A percentile compares a stretch with the other conserved stretches of the same genome.
Evolutionary conservation across 495 filamentous ascomycete genomes (phyloP).

Genomic region (Aspergillus steynii): DNA sequence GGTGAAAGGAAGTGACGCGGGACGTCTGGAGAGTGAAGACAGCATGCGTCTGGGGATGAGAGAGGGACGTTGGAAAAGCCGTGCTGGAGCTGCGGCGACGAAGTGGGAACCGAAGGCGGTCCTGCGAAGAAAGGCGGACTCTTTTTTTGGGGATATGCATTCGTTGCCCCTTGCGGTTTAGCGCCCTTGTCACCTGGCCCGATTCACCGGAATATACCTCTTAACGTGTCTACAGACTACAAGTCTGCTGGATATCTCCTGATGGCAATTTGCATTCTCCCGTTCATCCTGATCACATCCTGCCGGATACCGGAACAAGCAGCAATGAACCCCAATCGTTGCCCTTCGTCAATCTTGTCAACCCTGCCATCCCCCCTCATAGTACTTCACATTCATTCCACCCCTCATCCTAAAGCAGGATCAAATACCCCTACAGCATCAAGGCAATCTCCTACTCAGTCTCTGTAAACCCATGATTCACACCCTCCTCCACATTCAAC

Average conservation of each 20-base stretch:
- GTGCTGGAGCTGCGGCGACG: slow-evolving; percentile 13
- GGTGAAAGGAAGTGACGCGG: slow-evolving; percentile 16
- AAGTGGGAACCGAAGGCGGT: slow-evolving; percentile 19
- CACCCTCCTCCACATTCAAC: slow-evolving; percentile 25
- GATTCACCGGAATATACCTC: too few species aligned
- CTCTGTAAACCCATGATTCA: slow-evolving; percentile 36
- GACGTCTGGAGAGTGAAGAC: slow-evolving; percentile 15
- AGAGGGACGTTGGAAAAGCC: slow-evolving; percentile 11
- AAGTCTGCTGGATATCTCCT: background rate
- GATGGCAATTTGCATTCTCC: background rate
- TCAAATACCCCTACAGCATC: background rate
- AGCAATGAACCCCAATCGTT: background rate
- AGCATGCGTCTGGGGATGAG: slow-evolving; percentile 6
- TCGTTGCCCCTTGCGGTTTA: background rate
- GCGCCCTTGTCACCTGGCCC: background rate
- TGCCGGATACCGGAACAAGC: background rate
- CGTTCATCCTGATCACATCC: too few species aligned
- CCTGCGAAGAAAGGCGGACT: background rate
- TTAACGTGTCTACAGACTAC: too few species aligned
- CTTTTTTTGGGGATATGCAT: background rate
- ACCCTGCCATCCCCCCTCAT: background rate
- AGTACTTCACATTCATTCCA: background rate
- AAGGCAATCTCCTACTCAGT: slow-evolving; percentile 3
- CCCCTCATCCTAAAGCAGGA: background rate
- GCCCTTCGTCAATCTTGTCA: too few species aligned